Percentiles rank a stretch among this genome's conserved stretches.
Conservation (phyloP, 2,329 filamentous ascomycete genomes). For the Aureobasidium lini region DNA sequence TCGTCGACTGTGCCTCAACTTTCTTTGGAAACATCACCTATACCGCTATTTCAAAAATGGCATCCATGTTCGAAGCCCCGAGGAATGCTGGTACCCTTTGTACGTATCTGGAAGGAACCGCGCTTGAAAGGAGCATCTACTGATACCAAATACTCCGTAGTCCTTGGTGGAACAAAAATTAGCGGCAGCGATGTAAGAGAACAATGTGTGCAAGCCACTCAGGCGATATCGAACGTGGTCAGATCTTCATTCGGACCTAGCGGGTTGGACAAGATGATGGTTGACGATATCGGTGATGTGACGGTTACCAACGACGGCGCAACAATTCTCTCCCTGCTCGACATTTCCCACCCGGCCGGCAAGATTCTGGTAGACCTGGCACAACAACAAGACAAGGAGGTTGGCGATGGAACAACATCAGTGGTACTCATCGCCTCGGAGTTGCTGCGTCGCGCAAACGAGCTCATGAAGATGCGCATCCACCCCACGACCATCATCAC, state of each 20-base stretch:
- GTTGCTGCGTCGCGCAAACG: constrained; percentile 86
- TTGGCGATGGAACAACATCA: constrained; percentile 95
- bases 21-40: no score
- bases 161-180: constrained; percentile 95
- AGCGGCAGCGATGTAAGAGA: constrained; percentile 94
- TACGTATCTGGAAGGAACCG: constrained; percentile 33
- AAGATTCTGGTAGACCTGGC: constrained; percentile 97
- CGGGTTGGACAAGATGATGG: constrained; percentile 99
- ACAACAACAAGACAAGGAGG: constrained; percentile 98
- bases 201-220: constrained; percentile 93
- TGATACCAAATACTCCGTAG: constrained; percentile 30
- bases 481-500: constrained; percentile 99
- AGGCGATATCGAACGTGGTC: constrained; percentile 96
- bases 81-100: constrained; percentile 86
- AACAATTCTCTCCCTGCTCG: constrained; percentile 88
- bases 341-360: constrained; percentile 95
- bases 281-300: constrained; percentile 98
- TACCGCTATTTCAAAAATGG: constrained; percentile 44
- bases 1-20: no score
- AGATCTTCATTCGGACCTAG: constrained; percentile 98
- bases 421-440: constrained; percentile 96
- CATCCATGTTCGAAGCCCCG: constrained; percentile 91
- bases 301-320: constrained; percentile 98
- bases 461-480: constrained; percentile 99
- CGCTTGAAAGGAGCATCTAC: background rate